These are phyloP conservation scores for Sungouiozyma ichnusensis DNA, from an alignment of 805 yeast species.

Conservation along the genomic window DNA sequence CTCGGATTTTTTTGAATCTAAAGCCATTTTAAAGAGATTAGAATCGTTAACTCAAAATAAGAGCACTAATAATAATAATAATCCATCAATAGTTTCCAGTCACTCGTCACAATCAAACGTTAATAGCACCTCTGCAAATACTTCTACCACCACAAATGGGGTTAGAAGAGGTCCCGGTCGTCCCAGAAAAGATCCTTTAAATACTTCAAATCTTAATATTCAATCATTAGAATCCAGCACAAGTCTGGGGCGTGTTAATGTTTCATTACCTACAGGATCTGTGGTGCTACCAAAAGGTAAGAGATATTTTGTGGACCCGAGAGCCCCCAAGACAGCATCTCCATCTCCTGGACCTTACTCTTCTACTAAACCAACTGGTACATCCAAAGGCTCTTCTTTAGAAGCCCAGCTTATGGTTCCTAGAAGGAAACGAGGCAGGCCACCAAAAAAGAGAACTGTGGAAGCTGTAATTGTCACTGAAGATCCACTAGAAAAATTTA, in stretches of 20 bases:
- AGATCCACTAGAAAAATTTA: not conserved
- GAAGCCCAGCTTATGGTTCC: constrained; percentile 2
- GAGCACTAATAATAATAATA: not conserved
- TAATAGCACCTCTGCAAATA: not conserved
- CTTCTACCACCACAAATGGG: constrained; percentile 1
- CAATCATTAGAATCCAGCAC: constrained; percentile 3
- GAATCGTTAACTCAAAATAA: not conserved
- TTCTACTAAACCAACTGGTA: not conserved
- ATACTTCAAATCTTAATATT: not conserved
- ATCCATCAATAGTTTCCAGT: not conserved
- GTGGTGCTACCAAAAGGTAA: constrained; percentile 24
- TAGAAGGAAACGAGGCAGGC: constrained; percentile 27
- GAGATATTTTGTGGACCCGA: constrained; percentile 25
- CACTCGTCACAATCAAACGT: not conserved
- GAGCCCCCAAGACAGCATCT: not conserved
- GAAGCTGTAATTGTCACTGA: constrained; percentile 17
- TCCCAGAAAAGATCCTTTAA: constrained; percentile 22
- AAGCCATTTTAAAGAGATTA: constrained; percentile 3
- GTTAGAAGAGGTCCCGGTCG: constrained; percentile 27
- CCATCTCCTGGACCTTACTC: not conserved
- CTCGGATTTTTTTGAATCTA: constrained; percentile 1
- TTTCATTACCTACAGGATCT: constrained; percentile 20
- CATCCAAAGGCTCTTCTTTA: not conserved
- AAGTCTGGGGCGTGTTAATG: constrained; percentile 9
- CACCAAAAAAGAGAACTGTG: constrained; percentile 26